Evolutionary conservation across 148 eudicot species (phyloP).

Genomic region (Chenopodium berlandieri): DNA sequence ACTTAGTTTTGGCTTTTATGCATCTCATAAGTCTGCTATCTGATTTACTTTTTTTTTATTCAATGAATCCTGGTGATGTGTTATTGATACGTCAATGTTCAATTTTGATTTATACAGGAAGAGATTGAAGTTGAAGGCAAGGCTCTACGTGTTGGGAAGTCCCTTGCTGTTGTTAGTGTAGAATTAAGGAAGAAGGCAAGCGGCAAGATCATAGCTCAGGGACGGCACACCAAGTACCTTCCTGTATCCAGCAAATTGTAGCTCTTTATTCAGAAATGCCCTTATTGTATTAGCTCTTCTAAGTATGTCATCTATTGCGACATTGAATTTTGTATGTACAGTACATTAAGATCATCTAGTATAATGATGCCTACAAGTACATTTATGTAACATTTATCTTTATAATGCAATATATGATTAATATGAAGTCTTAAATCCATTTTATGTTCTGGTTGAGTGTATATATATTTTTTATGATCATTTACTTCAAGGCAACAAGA

Average conservation of each 20-base stretch:
- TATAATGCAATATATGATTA: not conserved
- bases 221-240: conserved; percentile 92
- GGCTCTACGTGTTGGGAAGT: conserved; percentile 76
- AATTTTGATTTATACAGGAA: conserved; percentile 49
- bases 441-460: not conserved
- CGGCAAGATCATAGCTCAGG: conserved; percentile 81
- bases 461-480: not conserved
- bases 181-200: conserved; percentile 74
- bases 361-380: not conserved
- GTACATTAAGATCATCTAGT: not conserved
- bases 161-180: conserved; percentile 76
- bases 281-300: not conserved
- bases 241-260: conserved; percentile 61
- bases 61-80: not conserved
- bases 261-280: conserved; percentile 9
- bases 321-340: not conserved
- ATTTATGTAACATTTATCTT: not conserved
- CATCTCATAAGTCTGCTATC: not conserved
- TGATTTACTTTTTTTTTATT: not conserved
- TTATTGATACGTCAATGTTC: not conserved
- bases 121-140: conserved; percentile 86
- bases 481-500: not conserved
- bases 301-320: not conserved
- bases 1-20: not conserved
- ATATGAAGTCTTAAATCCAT: conserved; percentile 4